Base-by-base conservation (phyloP, 2,329 filamentous ascomycete species). In the Epichloe baconii region DNA sequence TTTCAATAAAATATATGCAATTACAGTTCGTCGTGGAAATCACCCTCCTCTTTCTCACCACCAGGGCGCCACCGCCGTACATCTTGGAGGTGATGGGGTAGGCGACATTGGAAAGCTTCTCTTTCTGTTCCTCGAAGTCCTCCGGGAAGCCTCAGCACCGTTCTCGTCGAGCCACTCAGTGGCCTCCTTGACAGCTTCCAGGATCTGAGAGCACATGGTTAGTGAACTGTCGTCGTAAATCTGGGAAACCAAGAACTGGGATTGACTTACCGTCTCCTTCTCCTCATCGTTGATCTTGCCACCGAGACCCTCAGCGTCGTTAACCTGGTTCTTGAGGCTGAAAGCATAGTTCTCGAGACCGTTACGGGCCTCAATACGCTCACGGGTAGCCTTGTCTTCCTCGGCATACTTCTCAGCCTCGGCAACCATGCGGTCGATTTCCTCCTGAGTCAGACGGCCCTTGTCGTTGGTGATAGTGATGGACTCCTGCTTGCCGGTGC, bases 391-490 rank as follows among this genome's bases (percentile, higher is more conserved):
- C 83, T 97, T 97, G 78, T 98, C 93, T 75, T 97, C 93, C 72
- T 98, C 93, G 66, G 93, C 93, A 69, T 90, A 97, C 76, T 96
- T 88, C 82, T 97, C 93, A 55, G 93, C 93, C 75, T 98, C 93
- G 61, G 85, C 83, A 58, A 98, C 89, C 93, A 98, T 98, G 71
- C 93, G 93, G 72, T 97, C 91, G 62, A 98, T 98, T 72, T 98
- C 93, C 62, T 98, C 93, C 65, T 86, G 85, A 63, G 86, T 89
- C 49, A 98, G 85, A 70, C 93, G 91, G 61, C 93, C 93, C 84
- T 97, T 97, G 76, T 98, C 93, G 76, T 98, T 97, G 75, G 86
- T 97, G 69, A 98, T 98, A 62, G 93, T 97, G 71, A 98, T 97
- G 57, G 86, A 89, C 79, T 98, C 89, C 57, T 80, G 82, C 81